Conservation (phyloP, 352 stramenopile species). For the Pythium sukuiense region DNA sequence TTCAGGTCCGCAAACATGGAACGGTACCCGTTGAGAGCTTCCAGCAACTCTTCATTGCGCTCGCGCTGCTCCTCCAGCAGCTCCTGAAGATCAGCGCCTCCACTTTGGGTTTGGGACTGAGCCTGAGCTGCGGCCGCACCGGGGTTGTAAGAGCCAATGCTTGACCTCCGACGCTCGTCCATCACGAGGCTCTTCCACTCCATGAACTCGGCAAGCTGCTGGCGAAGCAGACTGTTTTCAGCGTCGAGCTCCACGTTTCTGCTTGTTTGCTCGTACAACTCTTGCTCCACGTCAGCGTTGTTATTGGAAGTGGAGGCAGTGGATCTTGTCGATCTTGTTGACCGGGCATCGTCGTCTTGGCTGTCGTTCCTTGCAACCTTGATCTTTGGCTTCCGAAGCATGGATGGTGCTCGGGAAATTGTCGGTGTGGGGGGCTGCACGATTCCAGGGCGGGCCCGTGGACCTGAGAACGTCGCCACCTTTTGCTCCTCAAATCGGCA, state of each 20-base stretch:
- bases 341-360: constrained; percentile 39
- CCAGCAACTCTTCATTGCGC: constrained; percentile 48
- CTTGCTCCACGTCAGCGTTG: constrained; percentile 42
- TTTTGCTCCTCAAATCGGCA: constrained; percentile 86
- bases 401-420: constrained; percentile 26
- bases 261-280: constrained; percentile 40
- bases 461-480: constrained; percentile 53
- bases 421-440: constrained; percentile 13
- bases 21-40: constrained; percentile 70
- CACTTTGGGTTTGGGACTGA: neutral
- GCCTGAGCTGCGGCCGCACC: neutral
- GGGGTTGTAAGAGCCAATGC: constrained; percentile 5
- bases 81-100: constrained; percentile 38
- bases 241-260: constrained; percentile 51
- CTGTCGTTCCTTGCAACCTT: constrained; percentile 39
- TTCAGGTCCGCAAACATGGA: constrained; percentile 62
- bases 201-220: constrained; percentile 65
- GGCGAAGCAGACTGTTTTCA: constrained; percentile 70
- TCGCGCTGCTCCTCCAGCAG: constrained; percentile 28
- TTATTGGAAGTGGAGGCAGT: constrained; percentile 25
- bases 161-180: constrained; percentile 23
- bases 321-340: constrained; percentile 32
- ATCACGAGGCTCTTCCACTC: constrained; percentile 63
- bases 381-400: constrained; percentile 52
- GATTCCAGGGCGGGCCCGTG: constrained; percentile 29